Evolutionary conservation across 2,329 filamentous ascomycete species (phyloP), one percentile per base, ranked within the genome.

Genomic region (Aspergillus felis): DNA sequence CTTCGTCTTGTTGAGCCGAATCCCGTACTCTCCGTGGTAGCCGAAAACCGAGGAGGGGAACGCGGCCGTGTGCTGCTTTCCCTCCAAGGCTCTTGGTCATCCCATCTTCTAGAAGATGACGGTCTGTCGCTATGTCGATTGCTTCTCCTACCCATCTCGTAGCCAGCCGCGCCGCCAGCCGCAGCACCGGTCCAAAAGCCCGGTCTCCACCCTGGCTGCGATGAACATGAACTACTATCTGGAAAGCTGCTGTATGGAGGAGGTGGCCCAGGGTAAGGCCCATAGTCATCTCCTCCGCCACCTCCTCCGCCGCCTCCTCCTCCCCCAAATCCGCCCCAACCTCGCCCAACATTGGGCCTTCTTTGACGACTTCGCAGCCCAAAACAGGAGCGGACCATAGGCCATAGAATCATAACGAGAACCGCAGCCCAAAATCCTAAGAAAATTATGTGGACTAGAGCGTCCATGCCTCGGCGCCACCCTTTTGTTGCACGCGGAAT

Each of bases 141-240:
- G 46, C 42, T 56, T 48, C 66, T 69, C 59, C 67, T 74, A 17
- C 76, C 77, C 46, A 76, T 61, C 2, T 69, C 64, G 67, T 79
- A 80, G 10, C 76, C 78, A 28, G 74, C 72, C 17, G 74, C 72
- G 8, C 69, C 73, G 53, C 78, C 78, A 49, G 74, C 69, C 44
- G 74, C 59, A 10, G 73, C 74, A 24, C 78, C 78, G 24, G 76
- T 72, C 78, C 78, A 80, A 56, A 80, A 80, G 1, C 78, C 78
- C 1, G 78, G 78, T 53, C 69, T 72, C 77, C 77, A 80, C 2
- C 72, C 38, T 32, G 60, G 17, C 9, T 57, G 54, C 38, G 66
- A 62, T 8, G 58, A 57, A 50, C 55, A 64, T 7, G 57, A 58
- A 51, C 57, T 55, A 44, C 63, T 61, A 51, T 67, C 65, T 8